Conservation (phyloP, 2,329 filamentous ascomycete genomes). For the Neonectria faginata region DNA sequence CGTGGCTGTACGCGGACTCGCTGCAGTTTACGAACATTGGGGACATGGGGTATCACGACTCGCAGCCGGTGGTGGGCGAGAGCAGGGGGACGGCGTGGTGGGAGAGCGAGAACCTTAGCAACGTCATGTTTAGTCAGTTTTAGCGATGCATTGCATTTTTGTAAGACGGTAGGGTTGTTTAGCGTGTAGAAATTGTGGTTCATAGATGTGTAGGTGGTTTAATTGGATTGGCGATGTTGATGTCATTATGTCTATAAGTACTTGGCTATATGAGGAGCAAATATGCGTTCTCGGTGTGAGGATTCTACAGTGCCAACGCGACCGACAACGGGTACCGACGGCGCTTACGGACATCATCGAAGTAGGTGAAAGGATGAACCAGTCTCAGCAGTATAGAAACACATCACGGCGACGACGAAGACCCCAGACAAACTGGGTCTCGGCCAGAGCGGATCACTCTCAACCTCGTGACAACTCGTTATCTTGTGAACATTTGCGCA, state of each 20-base stretch:
- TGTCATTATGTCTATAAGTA: no score
- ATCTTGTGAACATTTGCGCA: not conserved
- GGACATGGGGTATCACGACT: constrained; percentile 50
- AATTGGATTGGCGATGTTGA: not conserved
- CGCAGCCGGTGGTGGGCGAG: constrained; percentile 43
- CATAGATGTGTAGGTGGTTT: not conserved
- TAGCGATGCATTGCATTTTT: constrained; percentile 36
- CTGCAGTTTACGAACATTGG: constrained; percentile 54
- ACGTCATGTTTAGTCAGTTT: constrained; percentile 54
- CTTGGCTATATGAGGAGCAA: no score
- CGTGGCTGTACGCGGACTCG: constrained; percentile 58
- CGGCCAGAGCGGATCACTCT: not conserved
- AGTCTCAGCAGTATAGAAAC: not conserved
- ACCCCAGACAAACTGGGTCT: no score
- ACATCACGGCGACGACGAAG: not conserved
- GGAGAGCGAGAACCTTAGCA: constrained; percentile 55
- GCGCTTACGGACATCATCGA: no score
- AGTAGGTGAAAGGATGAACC: no score
- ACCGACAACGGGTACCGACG: no score
- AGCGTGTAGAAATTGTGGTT: not conserved
- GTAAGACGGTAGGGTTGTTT: no score
- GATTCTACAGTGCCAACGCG: no score
- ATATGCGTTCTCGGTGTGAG: no score
- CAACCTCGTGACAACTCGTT: not conserved
- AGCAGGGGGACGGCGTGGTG: constrained; percentile 52